These are phyloP conservation scores for Suillus fuscotomentosus DNA, from an alignment of 768 basidiomycete genomes.

Conservation along the genomic window DNA sequence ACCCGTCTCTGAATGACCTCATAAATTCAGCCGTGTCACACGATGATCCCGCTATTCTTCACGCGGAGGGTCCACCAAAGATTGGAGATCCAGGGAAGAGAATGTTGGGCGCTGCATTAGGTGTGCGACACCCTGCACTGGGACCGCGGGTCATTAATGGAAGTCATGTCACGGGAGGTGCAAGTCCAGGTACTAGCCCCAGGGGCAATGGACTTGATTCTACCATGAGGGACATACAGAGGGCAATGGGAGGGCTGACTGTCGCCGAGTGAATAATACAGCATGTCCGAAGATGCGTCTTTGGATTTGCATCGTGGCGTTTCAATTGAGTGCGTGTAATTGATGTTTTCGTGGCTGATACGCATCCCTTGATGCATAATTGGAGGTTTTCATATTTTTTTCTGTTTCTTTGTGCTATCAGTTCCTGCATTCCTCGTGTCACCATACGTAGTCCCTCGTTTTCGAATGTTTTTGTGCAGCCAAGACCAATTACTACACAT, in stretches of 20 bases:
- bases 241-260: conserved; percentile 71
- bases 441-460: conserved; percentile 26
- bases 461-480: conserved; percentile 18
- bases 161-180: conserved; percentile 33
- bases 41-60: conserved; percentile 68
- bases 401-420: conserved; percentile 12
- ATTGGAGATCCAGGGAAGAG: conserved; percentile 88
- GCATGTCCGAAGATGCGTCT: conserved; percentile 1
- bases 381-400: conserved; percentile 18
- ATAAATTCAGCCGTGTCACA: conserved; percentile 67
- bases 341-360: conserved; percentile 19
- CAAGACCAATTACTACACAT: conserved; percentile 19
- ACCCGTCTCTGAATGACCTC: conserved; percentile 82
- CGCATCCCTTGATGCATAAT: conserved; percentile 20
- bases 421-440: conserved; percentile 13
- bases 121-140: conserved; percentile 76
- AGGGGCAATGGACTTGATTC: conserved; percentile 46
- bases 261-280: conserved; percentile 60
- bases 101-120: conserved; percentile 85
- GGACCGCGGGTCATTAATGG: conserved; percentile 55
- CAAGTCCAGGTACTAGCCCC: conserved; percentile 21
- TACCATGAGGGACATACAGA: conserved; percentile 66
- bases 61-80: conserved; percentile 56
- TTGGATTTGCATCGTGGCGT: not conserved
- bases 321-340: conserved; percentile 16